Conservation (phyloP, 352 stramenopile species). For the Pythium monospermum region DNA sequence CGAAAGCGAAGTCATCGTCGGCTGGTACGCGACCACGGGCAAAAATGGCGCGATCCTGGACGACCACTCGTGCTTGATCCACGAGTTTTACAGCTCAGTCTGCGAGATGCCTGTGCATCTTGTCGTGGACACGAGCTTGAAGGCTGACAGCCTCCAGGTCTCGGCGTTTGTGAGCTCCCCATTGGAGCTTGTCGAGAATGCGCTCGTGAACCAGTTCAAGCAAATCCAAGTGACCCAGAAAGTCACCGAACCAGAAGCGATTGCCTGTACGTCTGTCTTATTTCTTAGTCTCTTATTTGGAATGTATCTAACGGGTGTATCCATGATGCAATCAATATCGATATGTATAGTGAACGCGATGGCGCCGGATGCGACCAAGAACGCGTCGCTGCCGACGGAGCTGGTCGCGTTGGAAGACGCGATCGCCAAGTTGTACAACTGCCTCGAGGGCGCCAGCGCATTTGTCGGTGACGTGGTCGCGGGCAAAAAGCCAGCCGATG, state of each 20-base stretch:
- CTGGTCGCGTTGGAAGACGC: conserved; percentile 63
- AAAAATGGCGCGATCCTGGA: conserved; percentile 66
- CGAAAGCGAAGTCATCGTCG: conserved; percentile 92
- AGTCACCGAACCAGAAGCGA: conserved; percentile 90
- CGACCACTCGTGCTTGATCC: conserved; percentile 95
- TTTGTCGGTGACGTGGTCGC: conserved; percentile 93
- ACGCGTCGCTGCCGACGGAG: conserved; percentile 63
- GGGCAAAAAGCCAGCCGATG: conserved; percentile 66
- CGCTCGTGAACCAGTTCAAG: conserved; percentile 92
- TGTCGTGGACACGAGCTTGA: conserved; percentile 91
- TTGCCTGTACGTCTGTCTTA: conserved; percentile 76
- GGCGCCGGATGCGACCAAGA: conserved; percentile 25
- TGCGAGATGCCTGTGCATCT: conserved; percentile 92
- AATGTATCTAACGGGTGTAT: no score
- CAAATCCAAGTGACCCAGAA: conserved; percentile 91
- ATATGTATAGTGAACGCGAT: conserved; percentile 62
- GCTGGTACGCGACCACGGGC: conserved; percentile 93
- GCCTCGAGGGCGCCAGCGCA: conserved; percentile 84
- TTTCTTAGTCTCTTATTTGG: conserved; percentile 1
- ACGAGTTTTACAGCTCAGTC: conserved; percentile 97
- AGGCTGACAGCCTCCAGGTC: conserved; percentile 77
- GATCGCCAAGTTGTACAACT: conserved; percentile 88
- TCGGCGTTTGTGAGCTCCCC: conserved; percentile 89
- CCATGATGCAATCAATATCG: no score
- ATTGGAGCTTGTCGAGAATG: conserved; percentile 85